These are phyloP conservation scores for Euphrasia confusa DNA, from an alignment of 257 asterid species.

Conservation along the genomic window DNA sequence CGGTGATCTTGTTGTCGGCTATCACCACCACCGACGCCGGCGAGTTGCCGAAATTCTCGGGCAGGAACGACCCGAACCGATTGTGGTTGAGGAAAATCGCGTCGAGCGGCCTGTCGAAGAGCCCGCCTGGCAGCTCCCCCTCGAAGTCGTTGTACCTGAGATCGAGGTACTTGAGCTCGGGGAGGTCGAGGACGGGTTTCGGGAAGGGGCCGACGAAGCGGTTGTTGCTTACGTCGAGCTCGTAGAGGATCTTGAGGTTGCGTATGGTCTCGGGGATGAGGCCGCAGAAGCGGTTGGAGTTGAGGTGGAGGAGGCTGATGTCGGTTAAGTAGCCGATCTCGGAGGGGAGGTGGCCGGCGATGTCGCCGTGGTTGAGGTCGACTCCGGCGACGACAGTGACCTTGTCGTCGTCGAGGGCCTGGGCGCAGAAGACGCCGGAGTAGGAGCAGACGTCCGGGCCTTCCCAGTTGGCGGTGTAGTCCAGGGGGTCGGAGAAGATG, in stretches of 20 bases:
- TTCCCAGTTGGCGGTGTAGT: slow-evolving; percentile 57
- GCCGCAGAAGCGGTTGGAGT: slow-evolving; percentile 77
- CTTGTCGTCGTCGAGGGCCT: slow-evolving; percentile 46
- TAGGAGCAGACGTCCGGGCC: slow-evolving; percentile 70
- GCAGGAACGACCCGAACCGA: slow-evolving; percentile 45
- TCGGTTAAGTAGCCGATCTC: slow-evolving; percentile 57
- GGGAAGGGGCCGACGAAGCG: slow-evolving; percentile 80
- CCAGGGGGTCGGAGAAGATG: slow-evolving; percentile 62
- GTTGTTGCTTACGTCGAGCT: slow-evolving; percentile 76
- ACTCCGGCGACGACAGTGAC: slow-evolving; percentile 72
- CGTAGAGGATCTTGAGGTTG: slow-evolving; percentile 39
- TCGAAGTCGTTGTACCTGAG: slow-evolving; percentile 76
- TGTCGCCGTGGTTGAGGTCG: slow-evolving; percentile 68
- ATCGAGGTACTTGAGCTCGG: slow-evolving; percentile 52
- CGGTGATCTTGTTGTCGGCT: slow-evolving; percentile 48
- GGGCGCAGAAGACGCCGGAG: slow-evolving; percentile 58
- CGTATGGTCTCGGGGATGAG: slow-evolving; percentile 47
- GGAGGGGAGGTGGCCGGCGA: slow-evolving; percentile 68
- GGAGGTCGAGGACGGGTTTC: slow-evolving; percentile 39
- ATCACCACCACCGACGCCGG: slow-evolving; percentile 57
- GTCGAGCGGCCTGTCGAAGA: slow-evolving; percentile 48
- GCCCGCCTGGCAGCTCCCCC: slow-evolving; percentile 48
- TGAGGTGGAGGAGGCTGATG: slow-evolving; percentile 57
- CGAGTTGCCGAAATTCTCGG: slow-evolving; percentile 70
- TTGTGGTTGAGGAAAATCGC: slow-evolving; percentile 66